A percentile compares a stretch with the other conserved stretches of the same genome.
Evolutionary conservation across 2,329 filamentous ascomycete species (phyloP).

Genomic region (Stagonosporopsis tanaceti): DNA sequence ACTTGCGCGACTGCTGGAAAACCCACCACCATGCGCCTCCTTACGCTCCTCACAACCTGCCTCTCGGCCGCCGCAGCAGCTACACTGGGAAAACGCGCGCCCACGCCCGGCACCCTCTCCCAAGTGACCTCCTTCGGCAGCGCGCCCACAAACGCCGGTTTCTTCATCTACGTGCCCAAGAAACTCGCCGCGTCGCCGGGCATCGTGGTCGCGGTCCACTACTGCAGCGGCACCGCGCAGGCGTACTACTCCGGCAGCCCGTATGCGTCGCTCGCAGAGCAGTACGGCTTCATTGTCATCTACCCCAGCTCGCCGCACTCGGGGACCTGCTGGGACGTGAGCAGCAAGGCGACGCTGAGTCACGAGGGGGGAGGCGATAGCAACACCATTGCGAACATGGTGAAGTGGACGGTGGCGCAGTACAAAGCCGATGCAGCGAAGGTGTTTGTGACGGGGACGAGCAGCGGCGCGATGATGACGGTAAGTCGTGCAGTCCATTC

Average conservation of each 20-base stretch:
- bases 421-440: constrained; percentile 61
- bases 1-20: not conserved
- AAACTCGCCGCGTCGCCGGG: constrained; percentile 57
- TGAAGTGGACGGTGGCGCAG: constrained; percentile 60
- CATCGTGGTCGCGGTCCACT: constrained; percentile 64
- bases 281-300: constrained; percentile 68
- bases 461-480: constrained; percentile 66
- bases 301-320: constrained; percentile 63
- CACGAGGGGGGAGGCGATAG: constrained; percentile 66
- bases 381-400: constrained; percentile 67
- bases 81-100: constrained; percentile 35
- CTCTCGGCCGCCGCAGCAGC: constrained; percentile 34
- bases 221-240: constrained; percentile 64
- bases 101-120: constrained; percentile 41
- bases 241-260: constrained; percentile 59
- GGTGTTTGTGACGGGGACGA: constrained; percentile 64
- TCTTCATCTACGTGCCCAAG: constrained; percentile 62
- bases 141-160: constrained; percentile 59
- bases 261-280: constrained; percentile 62
- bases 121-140: constrained; percentile 54
- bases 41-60: constrained; percentile 28
- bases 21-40: constrained; percentile 30
- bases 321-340: constrained; percentile 68
- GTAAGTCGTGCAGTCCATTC: constrained; percentile 27
- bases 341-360: constrained; percentile 61